Evolutionary conservation across 108 stramenopile genomes (phyloP).

Genomic region (Bacterosira constricta): DNA sequence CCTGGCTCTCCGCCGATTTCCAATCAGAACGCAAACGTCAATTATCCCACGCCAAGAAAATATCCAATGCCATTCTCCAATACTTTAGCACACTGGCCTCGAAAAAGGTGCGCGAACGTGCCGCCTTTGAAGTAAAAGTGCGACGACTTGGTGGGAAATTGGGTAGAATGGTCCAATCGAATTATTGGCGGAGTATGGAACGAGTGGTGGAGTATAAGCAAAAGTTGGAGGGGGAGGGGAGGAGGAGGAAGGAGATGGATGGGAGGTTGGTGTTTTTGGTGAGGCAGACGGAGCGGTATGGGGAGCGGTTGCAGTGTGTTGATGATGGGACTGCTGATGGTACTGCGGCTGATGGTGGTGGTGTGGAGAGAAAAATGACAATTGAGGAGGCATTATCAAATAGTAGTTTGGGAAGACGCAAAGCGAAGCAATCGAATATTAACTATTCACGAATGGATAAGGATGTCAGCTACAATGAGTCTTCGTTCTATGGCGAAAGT

Average conservation of each 20-base stretch:
- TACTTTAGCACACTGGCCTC: conserved; percentile 51
- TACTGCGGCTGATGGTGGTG: conserved; percentile 5
- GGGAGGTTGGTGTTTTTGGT: conserved; percentile 80
- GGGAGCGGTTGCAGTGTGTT: conserved; percentile 41
- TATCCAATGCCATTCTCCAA: conserved; percentile 52
- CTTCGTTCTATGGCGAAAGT: conserved; percentile 17
- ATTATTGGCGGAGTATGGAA: conserved; percentile 83
- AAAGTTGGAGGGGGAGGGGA: conserved; percentile 61
- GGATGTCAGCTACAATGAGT: conserved; percentile 16
- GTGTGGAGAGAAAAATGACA: conserved; percentile 25
- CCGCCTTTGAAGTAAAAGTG: conserved; percentile 59
- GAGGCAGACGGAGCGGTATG: conserved; percentile 84
- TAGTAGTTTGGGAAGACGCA: not conserved
- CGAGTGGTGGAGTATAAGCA: conserved; percentile 84
- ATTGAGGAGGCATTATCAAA: conserved; percentile 67
- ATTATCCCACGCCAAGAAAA: conserved; percentile 55
- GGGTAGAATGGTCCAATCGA: conserved; percentile 41
- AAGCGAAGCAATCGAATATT: not conserved
- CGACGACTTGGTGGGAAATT: conserved; percentile 54
- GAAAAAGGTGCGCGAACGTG: conserved; percentile 47
- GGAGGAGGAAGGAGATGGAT: conserved; percentile 83
- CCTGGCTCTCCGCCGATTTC: conserved; percentile 81
- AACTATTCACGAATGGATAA: conserved; percentile 31
- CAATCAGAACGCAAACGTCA: conserved; percentile 83
- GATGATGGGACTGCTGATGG: conserved; percentile 18